These are phyloP conservation scores for Cnidoscolus chayamansa DNA, from an alignment of 441 rosid species.

Conservation along the genomic window DNA sequence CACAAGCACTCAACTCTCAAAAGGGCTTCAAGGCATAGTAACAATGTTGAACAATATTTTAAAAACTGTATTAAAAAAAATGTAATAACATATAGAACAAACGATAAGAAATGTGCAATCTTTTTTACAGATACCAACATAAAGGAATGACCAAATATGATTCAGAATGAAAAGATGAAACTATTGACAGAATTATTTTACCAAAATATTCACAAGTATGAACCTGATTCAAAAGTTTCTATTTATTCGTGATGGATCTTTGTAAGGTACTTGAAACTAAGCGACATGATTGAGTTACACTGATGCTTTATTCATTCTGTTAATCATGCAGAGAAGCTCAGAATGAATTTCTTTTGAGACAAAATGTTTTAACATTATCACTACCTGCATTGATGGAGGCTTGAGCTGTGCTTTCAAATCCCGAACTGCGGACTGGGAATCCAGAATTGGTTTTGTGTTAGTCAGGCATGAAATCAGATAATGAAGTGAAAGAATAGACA, in stretches of 20 bases:
- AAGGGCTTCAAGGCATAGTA: not conserved
- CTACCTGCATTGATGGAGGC: slow-evolving; percentile 99
- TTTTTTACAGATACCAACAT: not conserved
- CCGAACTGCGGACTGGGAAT: slow-evolving; percentile 83
- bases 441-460: slow-evolving; percentile 25
- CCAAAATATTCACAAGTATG: not conserved
- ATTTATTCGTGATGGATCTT: not conserved
- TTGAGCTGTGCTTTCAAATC: slow-evolving; percentile 92
- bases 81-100: not conserved
- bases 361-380: slow-evolving; percentile 3
- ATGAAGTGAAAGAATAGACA: not conserved
- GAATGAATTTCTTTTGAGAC: not conserved
- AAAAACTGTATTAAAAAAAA: not conserved
- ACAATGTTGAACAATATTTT: not conserved
- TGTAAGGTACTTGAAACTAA: not conserved
- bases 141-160: not conserved
- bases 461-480: slow-evolving; percentile 16
- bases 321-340: not conserved
- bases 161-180: not conserved
- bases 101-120: not conserved
- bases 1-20: not conserved
- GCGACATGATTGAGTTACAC: too few relatives aligned
- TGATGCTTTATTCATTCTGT: not conserved
- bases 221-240: not conserved
- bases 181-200: not conserved